Base-by-base conservation (phyloP, 176 grass and related monocot genomes). In the Rhynchospora breviuscula region DNA sequence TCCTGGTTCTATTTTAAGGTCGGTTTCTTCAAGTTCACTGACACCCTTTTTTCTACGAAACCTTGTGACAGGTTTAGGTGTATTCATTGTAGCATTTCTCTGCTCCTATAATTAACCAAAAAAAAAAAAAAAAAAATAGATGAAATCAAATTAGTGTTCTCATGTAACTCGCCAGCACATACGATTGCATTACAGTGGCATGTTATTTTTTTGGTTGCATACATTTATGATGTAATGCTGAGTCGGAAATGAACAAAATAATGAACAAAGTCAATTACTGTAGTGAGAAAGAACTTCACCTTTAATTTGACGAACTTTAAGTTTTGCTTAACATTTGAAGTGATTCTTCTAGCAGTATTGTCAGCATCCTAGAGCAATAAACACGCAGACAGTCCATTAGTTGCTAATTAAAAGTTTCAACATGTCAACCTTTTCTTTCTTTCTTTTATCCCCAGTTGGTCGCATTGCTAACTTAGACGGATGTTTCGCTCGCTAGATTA, bases 311-410 rank as follows among this genome's bases (percentile, higher is more conserved):
- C 58, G 19, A 98, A 19, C 76, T 70, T 90, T 35, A 98, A 80
- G 71, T 84, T 98, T 3, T 93, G 96, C 76, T 94, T 98, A 26
- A 98, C 96, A 84, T 98, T 98, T 58, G 96, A 95, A 46, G 93
- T 98, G 59, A 98, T 95, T 86, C 96, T 88, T 63, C 89, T 89
- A 89, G 91, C 89, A n/a, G 74, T 84, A 44, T 79, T 85, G 51
- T 88, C 81, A 67, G 85, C 74, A 74, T 83, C 85, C 96, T 98
- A 80, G 5, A 89, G n/a, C n/a, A n/a, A n/a, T n/a, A n/a, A n/a
- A n/a, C n/a, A n/a, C n/a, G n/a, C 72, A 11, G 6, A 54, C 10
- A 54, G 6, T 52, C 59, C 26, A 76, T 29, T 7, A 51, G 9
- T 25, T 7, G 3, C 10, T n/a, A n/a, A n/a, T n/a, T n/a, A n/a